Base-by-base conservation (phyloP, 768 basidiomycete species). In the Tricholomella constricta region DNA sequence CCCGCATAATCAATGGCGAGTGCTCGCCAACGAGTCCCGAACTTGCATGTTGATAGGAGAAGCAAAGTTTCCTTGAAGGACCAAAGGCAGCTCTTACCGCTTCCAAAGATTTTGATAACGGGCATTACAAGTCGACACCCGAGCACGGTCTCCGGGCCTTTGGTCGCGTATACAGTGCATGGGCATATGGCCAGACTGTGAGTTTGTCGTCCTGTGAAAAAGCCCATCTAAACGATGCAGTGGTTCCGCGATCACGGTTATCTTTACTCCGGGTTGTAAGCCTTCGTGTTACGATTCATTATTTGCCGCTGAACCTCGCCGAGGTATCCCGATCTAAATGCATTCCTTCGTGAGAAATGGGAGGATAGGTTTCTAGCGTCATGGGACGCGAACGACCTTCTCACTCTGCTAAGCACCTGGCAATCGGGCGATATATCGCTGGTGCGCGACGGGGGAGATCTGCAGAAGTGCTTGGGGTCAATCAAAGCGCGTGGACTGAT, bases 161-260 rank as follows among this genome's bases (percentile, higher is more conserved):
- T 52, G 81, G 73, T 2, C 72, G 83, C 11, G 81, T 71, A 2
- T 84, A 81, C 55, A 78, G 77, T 36, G 80, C 79, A 23, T 83
- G 83, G 81, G 80, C 81, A 8, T 83, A 83, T 59, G 76, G 82
- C 9, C 80, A 83, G 61, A 72, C 80, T 23, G 81, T 77, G 32
- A 35, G 74, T 64, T 36, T 32, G n/a, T 7, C 26, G 51, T 36
- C 31, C 7, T 1, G 11, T 11, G 14, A 22, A 20, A 15, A 27
- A 34, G 7, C n/a, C 20, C 49, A 20, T 15, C 41, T 15, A 20
- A 41, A 19, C 23, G 17, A 10, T 51, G 5, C 52, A 84, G 83
- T 84, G 81, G 81, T 84, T 76, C 68, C 72, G 79, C 43, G 67
- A 83, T 45, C 65, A 82, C 50, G 59, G 63, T 10, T 73, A 81